Percentiles rank a stretch among this genome's conserved stretches.
These are phyloP conservation scores for Panicum hallii DNA, from an alignment of 202 grass and related monocot species.

Conservation along the genomic window DNA sequence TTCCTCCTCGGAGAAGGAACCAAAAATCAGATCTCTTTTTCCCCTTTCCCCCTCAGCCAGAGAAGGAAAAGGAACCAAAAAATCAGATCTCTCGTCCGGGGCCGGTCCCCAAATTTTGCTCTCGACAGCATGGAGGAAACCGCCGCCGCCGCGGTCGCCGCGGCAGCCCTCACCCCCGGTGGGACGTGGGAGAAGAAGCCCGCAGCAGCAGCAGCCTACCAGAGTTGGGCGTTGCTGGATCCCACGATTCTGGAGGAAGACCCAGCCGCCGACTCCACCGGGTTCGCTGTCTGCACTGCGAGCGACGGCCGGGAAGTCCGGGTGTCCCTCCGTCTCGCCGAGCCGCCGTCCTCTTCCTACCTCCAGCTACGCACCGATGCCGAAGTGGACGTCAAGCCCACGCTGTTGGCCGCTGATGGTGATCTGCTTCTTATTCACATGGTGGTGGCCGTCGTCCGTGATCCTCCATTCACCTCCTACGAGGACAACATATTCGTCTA, in stretches of 20 bases:
- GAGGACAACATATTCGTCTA: not conserved
- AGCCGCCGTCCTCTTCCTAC: not conserved
- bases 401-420: not conserved
- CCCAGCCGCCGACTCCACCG: not conserved
- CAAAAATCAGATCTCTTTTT: too few species aligned
- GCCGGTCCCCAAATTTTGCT: too few species aligned
- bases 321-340: not conserved
- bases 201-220: not conserved
- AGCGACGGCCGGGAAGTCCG: not conserved
- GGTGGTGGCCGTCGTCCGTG: not conserved
- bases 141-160: too few species aligned
- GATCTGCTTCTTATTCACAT: not conserved
- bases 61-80: too few species aligned
- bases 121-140: too few species aligned
- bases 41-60: too few species aligned
- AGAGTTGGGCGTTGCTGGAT: not conserved
- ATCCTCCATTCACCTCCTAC: not conserved
- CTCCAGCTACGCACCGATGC: not conserved
- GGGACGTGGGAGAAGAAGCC: too few species aligned
- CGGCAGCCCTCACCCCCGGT: too few species aligned
- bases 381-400: not conserved
- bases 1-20: too few species aligned
- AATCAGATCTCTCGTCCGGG: too few species aligned
- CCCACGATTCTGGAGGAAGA: not conserved
- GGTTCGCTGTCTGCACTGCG: not conserved